Conservation (phyloP, 2,329 filamentous ascomycete species). For the Nannizziopsis barbatae region DNA sequence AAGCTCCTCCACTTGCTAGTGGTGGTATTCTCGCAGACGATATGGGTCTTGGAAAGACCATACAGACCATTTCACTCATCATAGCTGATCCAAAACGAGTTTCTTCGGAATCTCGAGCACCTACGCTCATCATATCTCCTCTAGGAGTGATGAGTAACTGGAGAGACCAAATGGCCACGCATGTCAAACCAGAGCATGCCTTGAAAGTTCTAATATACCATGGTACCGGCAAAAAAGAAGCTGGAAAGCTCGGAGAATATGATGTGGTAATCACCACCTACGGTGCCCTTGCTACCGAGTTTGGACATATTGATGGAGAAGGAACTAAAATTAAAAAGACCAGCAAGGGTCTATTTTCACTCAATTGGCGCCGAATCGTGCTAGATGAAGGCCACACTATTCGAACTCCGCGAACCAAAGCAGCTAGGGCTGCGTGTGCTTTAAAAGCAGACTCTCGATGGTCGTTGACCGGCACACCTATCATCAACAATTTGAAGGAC, state of each 20-base stretch:
- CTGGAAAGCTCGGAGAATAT: conserved; percentile 51
- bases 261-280: conserved; percentile 79
- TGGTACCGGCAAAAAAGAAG: conserved; percentile 48
- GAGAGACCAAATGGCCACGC: conserved; percentile 64
- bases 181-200: conserved; percentile 53
- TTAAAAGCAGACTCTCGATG: conserved; percentile 63
- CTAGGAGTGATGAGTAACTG: conserved; percentile 86
- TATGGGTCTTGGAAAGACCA: conserved; percentile 84
- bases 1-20: conserved; percentile 54
- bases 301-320: conserved; percentile 39
- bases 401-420: conserved; percentile 64
- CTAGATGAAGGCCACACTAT: conserved; percentile 77
- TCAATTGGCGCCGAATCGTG: conserved; percentile 67
- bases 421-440: conserved; percentile 55
- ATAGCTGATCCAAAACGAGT: conserved; percentile 42
- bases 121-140: conserved; percentile 70
- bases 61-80: conserved; percentile 74
- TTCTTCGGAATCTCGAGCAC: conserved; percentile 40
- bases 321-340: conserved; percentile 33
- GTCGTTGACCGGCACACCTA: conserved; percentile 71
- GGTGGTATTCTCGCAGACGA: conserved; percentile 84
- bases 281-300: conserved; percentile 60
- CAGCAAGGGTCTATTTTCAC: conserved; percentile 46
- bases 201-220: conserved; percentile 66
- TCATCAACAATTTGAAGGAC: conserved; percentile 72